Base-by-base conservation (phyloP, 371 early-diverging fungal genomes). In the Sporodiniella umbellata region DNA sequence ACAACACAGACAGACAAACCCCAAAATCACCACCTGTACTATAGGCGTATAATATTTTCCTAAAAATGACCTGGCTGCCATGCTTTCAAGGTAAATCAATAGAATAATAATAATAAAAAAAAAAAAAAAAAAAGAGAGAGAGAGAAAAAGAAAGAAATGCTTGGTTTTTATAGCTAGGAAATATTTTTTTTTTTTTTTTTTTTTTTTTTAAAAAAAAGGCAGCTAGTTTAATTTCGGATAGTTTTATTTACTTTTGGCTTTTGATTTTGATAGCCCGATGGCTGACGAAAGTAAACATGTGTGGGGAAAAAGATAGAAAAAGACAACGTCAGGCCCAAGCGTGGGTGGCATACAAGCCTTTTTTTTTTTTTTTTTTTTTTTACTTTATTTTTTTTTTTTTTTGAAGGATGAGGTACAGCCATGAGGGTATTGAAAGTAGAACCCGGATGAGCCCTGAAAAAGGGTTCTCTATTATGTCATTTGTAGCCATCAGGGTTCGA, bases 1-100 rank as follows among this genome's bases (percentile, higher is more conserved):
- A 42, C 88, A 87, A 43, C 84, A 81, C 52, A 89, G 80, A 59
- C 88, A 88, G 45, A 90, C 85, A 23, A 90, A 61, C 5, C 89
- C 87, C 5, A 90, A 66, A 10, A 89, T 62, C 15, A 85, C 53
- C 21, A 90, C 75, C 57, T 90, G 90, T 26, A 76, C 66, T 52
- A 86, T 47, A 0, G 88, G 81, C 12, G 79, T 79, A 51, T 58
- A 56, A 17, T 46, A 50, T 28, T 24, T 25, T 39, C 31, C 18
- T 23, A 45, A 22, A n/a, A 48, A 39, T 28, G 30, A 28, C 4
- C 30, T 10, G 10, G 4, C 30, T 28, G 7, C 30, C 30, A 28
- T 28, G 10, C n/a, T n/a, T n/a, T n/a, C n/a, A n/a, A n/a, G n/a
- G n/a, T n/a, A n/a, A n/a, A n/a, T n/a, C n/a, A n/a, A n/a, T 37